These are phyloP conservation scores for Cicer judaicum DNA, from an alignment of 306 rosid species.

Conservation along the genomic window DNA sequence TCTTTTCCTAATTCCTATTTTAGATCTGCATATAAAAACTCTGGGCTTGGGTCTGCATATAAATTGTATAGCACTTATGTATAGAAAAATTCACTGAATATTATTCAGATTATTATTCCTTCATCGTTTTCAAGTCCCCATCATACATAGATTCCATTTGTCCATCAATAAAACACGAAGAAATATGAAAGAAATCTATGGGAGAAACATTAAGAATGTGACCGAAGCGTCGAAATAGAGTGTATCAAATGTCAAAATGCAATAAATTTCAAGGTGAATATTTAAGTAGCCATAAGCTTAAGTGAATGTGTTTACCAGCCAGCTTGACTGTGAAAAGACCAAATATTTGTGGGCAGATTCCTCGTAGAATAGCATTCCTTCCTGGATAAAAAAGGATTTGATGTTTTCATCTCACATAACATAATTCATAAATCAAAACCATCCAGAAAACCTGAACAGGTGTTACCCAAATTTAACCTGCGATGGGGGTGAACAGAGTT, in stretches of 20 bases:
- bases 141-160: constrained; percentile 19
- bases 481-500: background rate
- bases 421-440: constrained; percentile 41
- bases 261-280: constrained; percentile 30
- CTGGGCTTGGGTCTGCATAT: background rate
- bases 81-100: background rate
- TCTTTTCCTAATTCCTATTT: background rate
- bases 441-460: constrained; percentile 29
- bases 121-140: constrained; percentile 8
- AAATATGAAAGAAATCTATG: constrained; percentile 38
- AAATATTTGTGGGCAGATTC: constrained; percentile 90
- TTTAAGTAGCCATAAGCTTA: constrained; percentile 19
- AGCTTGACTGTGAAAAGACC: constrained; percentile 96
- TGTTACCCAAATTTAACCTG: constrained; percentile 6
- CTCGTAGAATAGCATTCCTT: constrained; percentile 92
- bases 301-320: constrained; percentile 66
- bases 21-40: background rate
- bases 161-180: constrained; percentile 32
- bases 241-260: constrained; percentile 20
- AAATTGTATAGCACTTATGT: background rate
- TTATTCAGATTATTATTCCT: background rate
- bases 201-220: constrained; percentile 12
- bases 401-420: constrained; percentile 40
- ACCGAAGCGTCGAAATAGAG: constrained; percentile 2
- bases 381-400: constrained; percentile 58